These are phyloP conservation scores for Tylopilus plumbeoviolaceoides DNA, from an alignment of 768 basidiomycete genomes.

Conservation along the genomic window DNA sequence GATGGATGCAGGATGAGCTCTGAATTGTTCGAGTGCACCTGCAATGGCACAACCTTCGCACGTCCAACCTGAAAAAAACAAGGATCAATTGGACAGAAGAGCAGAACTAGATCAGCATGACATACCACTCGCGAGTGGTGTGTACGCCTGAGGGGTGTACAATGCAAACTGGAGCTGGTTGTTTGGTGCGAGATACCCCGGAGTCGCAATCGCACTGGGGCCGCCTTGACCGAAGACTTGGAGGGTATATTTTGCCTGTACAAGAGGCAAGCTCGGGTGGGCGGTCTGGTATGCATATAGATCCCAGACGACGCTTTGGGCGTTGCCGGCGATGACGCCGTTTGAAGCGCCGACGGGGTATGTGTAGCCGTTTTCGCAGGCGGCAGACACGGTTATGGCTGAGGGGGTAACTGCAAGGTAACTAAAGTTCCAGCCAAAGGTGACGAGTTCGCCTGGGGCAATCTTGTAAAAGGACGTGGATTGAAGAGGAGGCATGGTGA, in stretches of 20 bases:
- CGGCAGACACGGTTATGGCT: slow-evolving; percentile 57
- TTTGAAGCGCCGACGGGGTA: slow-evolving; percentile 60
- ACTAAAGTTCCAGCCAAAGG: slow-evolving; percentile 76
- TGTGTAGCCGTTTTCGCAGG: slow-evolving; percentile 64
- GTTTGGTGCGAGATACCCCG: slow-evolving; percentile 54
- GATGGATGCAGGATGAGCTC: slow-evolving; percentile 30
- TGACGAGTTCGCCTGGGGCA: slow-evolving; percentile 49
- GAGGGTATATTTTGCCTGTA: slow-evolving; percentile 57
- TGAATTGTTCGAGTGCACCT: slow-evolving; percentile 29
- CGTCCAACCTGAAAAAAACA: slow-evolving; percentile 22
- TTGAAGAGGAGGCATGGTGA: slow-evolving; percentile 56
- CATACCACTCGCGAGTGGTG: slow-evolving; percentile 45
- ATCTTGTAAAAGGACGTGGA: slow-evolving; percentile 67
- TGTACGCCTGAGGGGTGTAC: slow-evolving; percentile 57
- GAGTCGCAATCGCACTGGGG: slow-evolving; percentile 40
- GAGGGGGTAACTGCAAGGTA: slow-evolving; percentile 48
- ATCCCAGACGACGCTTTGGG: slow-evolving; percentile 56
- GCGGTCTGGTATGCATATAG: slow-evolving; percentile 51
- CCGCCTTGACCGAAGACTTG: slow-evolving; percentile 56
- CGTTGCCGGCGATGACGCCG: slow-evolving; percentile 48
- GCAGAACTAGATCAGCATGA: neutral
- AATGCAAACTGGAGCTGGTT: slow-evolving; percentile 53
- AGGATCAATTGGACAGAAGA: neutral
- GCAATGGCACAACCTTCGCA: slow-evolving; percentile 24
- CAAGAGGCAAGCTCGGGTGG: slow-evolving; percentile 52